Evolutionary conservation across 2,329 filamentous ascomycete species (phyloP).

Genomic region (Nemania sp.): DNA sequence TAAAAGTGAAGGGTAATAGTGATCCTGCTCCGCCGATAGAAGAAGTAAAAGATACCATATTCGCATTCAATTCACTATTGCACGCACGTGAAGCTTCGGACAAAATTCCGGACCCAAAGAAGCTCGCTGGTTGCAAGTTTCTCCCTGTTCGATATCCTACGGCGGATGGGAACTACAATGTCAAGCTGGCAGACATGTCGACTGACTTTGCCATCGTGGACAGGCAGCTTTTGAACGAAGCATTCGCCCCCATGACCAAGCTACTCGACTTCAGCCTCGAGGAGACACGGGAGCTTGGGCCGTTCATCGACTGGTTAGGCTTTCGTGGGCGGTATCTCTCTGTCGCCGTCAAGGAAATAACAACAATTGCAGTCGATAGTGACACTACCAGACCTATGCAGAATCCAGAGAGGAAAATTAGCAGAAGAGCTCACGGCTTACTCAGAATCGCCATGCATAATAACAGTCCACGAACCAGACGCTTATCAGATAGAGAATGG

Average conservation of each 20-base stretch:
- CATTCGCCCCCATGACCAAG: conserved; percentile 38
- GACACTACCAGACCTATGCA: conserved; percentile 29
- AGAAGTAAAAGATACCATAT: conserved; percentile 39
- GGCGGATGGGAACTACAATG: conserved; percentile 10
- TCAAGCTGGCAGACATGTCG: background rate
- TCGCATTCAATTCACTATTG: conserved; percentile 42
- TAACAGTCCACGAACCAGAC: conserved; percentile 30
- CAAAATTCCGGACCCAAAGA: background rate
- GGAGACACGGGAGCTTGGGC: conserved; percentile 37
- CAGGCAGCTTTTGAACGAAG: conserved; percentile 32
- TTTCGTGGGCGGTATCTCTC: conserved; percentile 42
- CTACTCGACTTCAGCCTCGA: conserved; percentile 43
- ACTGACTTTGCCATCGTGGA: conserved; percentile 43
- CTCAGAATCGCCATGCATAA: conserved; percentile 39
- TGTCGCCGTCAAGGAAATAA: conserved; percentile 39
- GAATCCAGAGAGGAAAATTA: conserved; percentile 34
- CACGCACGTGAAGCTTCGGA: background rate
- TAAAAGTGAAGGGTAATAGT: conserved; percentile 16
- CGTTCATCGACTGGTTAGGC: conserved; percentile 42
- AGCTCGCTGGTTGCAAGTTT: background rate
- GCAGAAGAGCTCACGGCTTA: conserved; percentile 38
- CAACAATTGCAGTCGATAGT: conserved; percentile 30
- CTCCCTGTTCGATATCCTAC: background rate
- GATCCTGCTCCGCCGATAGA: conserved; percentile 5
- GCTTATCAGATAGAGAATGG: conserved; percentile 2